These are phyloP conservation scores for Dendrostoma leiphaemia DNA, from an alignment of 2,329 filamentous ascomycete genomes.

Conservation along the genomic window DNA sequence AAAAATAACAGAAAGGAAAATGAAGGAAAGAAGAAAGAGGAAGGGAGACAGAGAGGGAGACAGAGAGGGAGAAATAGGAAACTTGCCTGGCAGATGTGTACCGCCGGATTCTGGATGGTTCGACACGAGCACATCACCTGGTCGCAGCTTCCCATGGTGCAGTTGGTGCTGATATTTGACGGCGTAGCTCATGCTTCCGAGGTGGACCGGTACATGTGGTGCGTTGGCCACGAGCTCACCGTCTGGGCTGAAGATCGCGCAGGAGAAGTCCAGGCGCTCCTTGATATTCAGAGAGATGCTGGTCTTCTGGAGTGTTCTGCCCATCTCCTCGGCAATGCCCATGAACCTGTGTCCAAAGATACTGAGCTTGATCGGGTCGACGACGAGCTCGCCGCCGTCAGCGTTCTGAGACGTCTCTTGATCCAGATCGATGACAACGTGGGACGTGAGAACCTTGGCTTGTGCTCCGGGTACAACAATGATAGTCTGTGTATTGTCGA, in stretches of 20 bases:
- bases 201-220: slow-evolving; percentile 55
- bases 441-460: slow-evolving; percentile 22
- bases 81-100: slow-evolving; percentile 33
- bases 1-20: not conserved
- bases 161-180: slow-evolving; percentile 45
- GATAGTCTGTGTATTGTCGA: slow-evolving; percentile 14
- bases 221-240: slow-evolving; percentile 27
- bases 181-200: slow-evolving; percentile 14
- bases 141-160: slow-evolving; percentile 64
- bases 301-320: slow-evolving; percentile 14
- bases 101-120: slow-evolving; percentile 39
- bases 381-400: not conserved
- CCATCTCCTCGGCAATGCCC: slow-evolving; percentile 66
- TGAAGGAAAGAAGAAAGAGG: not conserved
- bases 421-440: slow-evolving; percentile 24
- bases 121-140: slow-evolving; percentile 70
- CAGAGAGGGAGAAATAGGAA: too few relatives aligned
- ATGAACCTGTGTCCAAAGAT: slow-evolving; percentile 78
- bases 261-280: slow-evolving; percentile 15
- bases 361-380: slow-evolving; percentile 58
- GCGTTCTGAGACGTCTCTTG: not conserved
- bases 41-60: not conserved
- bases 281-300: slow-evolving; percentile 15
- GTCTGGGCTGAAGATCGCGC: slow-evolving; percentile 14
- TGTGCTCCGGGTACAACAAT: slow-evolving; percentile 13